Conservation (phyloP, 2,329 filamentous ascomycete species). For the Botrytis sinoallii region DNA sequence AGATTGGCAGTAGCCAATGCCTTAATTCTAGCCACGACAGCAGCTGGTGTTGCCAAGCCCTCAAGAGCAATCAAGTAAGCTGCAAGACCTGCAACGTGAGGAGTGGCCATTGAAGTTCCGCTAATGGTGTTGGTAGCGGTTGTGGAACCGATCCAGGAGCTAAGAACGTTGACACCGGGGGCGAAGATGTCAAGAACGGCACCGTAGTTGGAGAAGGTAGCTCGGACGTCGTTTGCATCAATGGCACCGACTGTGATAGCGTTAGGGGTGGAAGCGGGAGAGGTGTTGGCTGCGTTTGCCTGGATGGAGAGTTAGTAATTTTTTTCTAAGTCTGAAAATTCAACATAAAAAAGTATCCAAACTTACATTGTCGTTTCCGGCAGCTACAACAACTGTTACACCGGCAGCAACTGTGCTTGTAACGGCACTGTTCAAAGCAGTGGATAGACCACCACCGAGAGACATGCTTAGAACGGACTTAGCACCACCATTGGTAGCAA, state of each 20-base stretch:
- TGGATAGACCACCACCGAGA: slow-evolving; percentile 47
- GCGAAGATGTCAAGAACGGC: slow-evolving; percentile 50
- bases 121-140: slow-evolving; percentile 50
- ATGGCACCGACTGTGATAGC: slow-evolving; percentile 55
- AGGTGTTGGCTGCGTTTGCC: slow-evolving; percentile 42
- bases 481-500: slow-evolving; percentile 32
- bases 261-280: slow-evolving; percentile 47
- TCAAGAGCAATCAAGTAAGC: slow-evolving; percentile 60
- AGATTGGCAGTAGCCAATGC: slow-evolving; percentile 41
- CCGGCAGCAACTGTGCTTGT: slow-evolving; percentile 46
- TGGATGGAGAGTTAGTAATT: not conserved
- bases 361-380: slow-evolving; percentile 48
- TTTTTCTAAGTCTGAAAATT: too few species aligned
- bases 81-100: slow-evolving; percentile 65
- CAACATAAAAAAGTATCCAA: not conserved
- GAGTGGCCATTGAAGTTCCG: slow-evolving; percentile 60
- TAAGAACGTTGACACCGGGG: slow-evolving; percentile 47
- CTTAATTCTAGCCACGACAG: slow-evolving; percentile 40
- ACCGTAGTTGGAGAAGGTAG: slow-evolving; percentile 52
- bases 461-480: slow-evolving; percentile 53
- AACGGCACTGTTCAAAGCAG: slow-evolving; percentile 50
- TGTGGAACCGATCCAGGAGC: slow-evolving; percentile 46
- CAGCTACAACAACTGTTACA: slow-evolving; percentile 53
- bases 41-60: slow-evolving; percentile 41
- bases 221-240: slow-evolving; percentile 40